Conservation (phyloP, 2,329 filamentous ascomycete species). For the Dothideomycetes sp. region DNA sequence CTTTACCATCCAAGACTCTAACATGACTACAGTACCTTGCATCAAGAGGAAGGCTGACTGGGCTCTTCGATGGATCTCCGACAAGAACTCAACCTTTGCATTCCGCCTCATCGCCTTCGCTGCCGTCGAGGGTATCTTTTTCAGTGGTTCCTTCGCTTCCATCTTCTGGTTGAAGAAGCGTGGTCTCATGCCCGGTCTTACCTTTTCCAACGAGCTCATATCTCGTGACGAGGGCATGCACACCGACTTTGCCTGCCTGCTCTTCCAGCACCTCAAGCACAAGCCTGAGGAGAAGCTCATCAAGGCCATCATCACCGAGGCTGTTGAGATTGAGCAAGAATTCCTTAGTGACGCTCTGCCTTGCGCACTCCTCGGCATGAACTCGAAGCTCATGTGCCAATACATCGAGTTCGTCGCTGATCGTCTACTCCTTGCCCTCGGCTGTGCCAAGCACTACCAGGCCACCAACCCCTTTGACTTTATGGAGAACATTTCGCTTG, state of each 20-base stretch:
- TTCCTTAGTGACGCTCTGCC: conserved; percentile 95
- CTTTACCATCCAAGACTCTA: conserved; percentile 6
- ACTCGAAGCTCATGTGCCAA: conserved; percentile 93
- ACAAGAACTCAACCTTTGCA: conserved; percentile 88
- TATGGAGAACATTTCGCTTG: conserved; percentile 99
- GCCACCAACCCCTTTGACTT: conserved; percentile 96
- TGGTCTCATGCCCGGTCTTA: conserved; percentile 94
- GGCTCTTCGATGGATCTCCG: conserved; percentile 89
- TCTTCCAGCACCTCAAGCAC: conserved; percentile 95
- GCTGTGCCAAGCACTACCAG: conserved; percentile 91
- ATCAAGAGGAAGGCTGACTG: conserved; percentile 98
- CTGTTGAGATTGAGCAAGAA: conserved; percentile 90
- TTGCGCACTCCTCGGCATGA: conserved; percentile 92
- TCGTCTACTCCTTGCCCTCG: conserved; percentile 81
- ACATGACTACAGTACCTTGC: conserved; percentile 60
- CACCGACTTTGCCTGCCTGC: conserved; percentile 95
- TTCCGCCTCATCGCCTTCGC: conserved; percentile 94
- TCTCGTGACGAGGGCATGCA: conserved; percentile 98
- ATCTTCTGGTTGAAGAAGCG: conserved; percentile 99
- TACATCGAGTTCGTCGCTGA: conserved; percentile 99
- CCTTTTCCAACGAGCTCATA: conserved; percentile 99
- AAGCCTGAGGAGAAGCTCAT: conserved; percentile 75
- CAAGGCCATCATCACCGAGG: conserved; percentile 82
- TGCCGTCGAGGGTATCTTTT: conserved; percentile 98
- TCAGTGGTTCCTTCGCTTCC: conserved; percentile 94